Conservation (phyloP, 768 basidiomycete species). For the Melanogaster broomeanus region DNA sequence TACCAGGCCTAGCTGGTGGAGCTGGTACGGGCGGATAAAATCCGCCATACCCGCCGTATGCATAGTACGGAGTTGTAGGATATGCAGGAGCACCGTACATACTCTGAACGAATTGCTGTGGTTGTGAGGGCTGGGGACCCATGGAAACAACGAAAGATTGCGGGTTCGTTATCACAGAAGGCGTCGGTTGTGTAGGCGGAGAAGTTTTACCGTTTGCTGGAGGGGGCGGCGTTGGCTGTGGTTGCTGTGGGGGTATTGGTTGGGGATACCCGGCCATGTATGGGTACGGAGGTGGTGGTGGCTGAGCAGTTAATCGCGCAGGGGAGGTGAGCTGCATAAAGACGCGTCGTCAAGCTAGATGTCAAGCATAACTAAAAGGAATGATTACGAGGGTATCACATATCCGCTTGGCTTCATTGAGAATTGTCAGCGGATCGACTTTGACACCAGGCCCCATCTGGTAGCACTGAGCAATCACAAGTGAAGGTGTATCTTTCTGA, state of each 20-base stretch:
- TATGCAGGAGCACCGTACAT: constrained; percentile 43
- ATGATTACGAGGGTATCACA: constrained; percentile 71
- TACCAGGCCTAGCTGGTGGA: constrained; percentile 25
- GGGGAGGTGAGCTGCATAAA: constrained; percentile 68
- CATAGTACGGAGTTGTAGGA: constrained; percentile 65
- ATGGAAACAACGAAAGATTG: constrained; percentile 74
- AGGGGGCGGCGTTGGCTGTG: constrained; percentile 39
- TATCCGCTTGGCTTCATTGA: constrained; percentile 73
- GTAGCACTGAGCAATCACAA: constrained; percentile 81
- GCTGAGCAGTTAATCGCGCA: constrained; percentile 62
- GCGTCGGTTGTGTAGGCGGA: constrained; percentile 32
- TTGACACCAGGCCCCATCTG: constrained; percentile 68
- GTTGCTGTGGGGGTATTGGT: constrained; percentile 29
- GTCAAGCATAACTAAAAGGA: not conserved
- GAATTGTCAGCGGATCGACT: constrained; percentile 73
- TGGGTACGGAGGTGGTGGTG: constrained; percentile 62
- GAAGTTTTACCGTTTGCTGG: constrained; percentile 35
- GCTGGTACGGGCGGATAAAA: constrained; percentile 32
- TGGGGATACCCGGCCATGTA: constrained; percentile 42
- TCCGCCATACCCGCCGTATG: constrained; percentile 42
- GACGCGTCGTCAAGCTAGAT: constrained; percentile 10
- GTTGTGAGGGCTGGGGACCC: constrained; percentile 50
- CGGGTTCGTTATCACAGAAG: constrained; percentile 66
- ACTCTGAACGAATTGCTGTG: constrained; percentile 44
- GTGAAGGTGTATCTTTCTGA: constrained; percentile 59